Percentiles rank a stretch among this genome's conserved stretches.
These are phyloP conservation scores for Spathaspora sp. DNA, from an alignment of 1,139 yeast species.

Conservation along the genomic window DNA sequence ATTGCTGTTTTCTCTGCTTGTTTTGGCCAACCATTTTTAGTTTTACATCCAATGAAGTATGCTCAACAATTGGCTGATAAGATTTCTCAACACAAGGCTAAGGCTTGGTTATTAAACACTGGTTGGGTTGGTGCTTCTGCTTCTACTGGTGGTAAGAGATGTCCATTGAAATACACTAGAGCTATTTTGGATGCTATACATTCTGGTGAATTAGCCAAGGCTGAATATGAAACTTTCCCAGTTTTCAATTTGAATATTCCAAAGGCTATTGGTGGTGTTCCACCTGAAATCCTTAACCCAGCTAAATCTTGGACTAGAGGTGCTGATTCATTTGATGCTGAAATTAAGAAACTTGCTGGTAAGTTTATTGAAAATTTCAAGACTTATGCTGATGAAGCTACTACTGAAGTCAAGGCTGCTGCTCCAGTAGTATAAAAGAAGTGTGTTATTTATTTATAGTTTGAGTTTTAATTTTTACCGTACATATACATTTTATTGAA, in stretches of 20 bases:
- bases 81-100: constrained; percentile 83
- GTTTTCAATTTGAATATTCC: constrained; percentile 89
- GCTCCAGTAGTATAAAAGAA: constrained; percentile 60
- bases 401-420: constrained; percentile 86
- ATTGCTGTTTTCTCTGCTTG: constrained; percentile 98
- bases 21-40: constrained; percentile 99
- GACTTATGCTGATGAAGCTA: constrained; percentile 81
- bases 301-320: constrained; percentile 81
- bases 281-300: constrained; percentile 84
- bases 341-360: constrained; percentile 72
- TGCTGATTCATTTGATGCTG: constrained; percentile 60
- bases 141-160: constrained; percentile 92
- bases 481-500: constrained; percentile 4
- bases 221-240: constrained; percentile 80
- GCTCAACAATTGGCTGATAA: constrained; percentile 96
- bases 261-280: constrained; percentile 78
- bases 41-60: constrained; percentile 96
- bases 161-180: constrained; percentile 97
- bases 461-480: neutral
- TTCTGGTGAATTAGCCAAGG: constrained; percentile 81
- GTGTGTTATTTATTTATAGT: constrained; percentile 1
- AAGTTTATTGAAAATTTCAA: constrained; percentile 85
- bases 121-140: constrained; percentile 98
- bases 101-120: constrained; percentile 96
- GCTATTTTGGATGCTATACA: constrained; percentile 95